Evolutionary conservation across 2,329 filamentous ascomycete species (phyloP), one percentile per base, ranked within the genome.

Genomic region (Alternaria viburni): DNA sequence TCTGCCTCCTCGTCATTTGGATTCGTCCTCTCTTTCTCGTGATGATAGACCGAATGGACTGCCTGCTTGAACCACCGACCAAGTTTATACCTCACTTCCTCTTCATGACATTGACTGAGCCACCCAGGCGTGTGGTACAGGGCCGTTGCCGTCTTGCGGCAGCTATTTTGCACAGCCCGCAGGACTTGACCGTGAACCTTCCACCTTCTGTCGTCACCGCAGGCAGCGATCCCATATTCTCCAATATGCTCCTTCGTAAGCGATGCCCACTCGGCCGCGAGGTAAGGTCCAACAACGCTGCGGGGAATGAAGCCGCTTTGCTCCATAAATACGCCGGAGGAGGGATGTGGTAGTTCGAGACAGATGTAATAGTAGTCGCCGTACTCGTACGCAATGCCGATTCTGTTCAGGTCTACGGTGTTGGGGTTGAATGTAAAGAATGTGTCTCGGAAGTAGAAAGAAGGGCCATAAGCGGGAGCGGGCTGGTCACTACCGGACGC

Each of bases 351-450:
- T 7, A 28, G n/a, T 25, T 30, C 32, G 17, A 45, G 15, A n/a
- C 56, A 15, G 23, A 56, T 23, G 59, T 47, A 62, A 15, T 43
- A 62, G 26, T 21, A 6, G 32, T 56, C 36, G 4, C 9, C 15
- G 9, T 54, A 56, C 28, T 62, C 30, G 55, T 56, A 62, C 6
- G 56, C 30, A 26, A 65, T 62, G 7, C 62, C 62, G 26, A 62
- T 26, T 15, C 45, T 36, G 23, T 65, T 51, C 13, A 62, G 13
- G 17, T 65, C 36, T 28, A 65, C 15, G 13, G 7, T 30, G n/a
- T 13, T 2, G 4, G 62, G 50, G 17, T 61, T 28, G 23, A 64
- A 50, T 5, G 8, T 15, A 12, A 51, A 30, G 12, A 41, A 9
- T 1, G 2, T 17, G 13, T n/a, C 7, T 21, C 17, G 6, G 23